Conservation (phyloP, 2,329 filamentous ascomycete genomes). For the Nannizziopsis arthrosporioides region DNA sequence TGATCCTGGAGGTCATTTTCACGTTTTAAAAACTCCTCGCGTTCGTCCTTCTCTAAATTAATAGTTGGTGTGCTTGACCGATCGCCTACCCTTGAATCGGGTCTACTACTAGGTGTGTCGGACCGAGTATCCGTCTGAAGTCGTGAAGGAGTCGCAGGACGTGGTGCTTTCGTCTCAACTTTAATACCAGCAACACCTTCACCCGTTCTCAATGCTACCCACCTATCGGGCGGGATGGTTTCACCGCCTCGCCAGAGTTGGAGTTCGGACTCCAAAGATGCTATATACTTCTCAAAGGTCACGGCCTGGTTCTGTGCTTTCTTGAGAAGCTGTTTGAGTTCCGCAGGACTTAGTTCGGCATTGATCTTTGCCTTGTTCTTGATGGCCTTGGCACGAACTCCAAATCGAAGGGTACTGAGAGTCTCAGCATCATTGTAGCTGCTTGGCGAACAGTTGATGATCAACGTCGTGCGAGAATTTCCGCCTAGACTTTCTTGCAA, state of each 20-base stretch:
- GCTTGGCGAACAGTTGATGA: slow-evolving; percentile 98
- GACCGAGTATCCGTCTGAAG: slow-evolving; percentile 38
- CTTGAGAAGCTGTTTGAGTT: slow-evolving; percentile 84
- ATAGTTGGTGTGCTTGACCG: slow-evolving; percentile 77
- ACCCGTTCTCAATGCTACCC: slow-evolving; percentile 56
- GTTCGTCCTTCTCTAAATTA: slow-evolving; percentile 86
- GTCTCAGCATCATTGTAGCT: slow-evolving; percentile 98
- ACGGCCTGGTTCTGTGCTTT: slow-evolving; percentile 84
- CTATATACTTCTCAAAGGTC: slow-evolving; percentile 78
- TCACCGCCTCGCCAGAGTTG: slow-evolving; percentile 81
- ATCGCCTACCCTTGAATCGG: slow-evolving; percentile 60
- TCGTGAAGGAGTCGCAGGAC: slow-evolving; percentile 33
- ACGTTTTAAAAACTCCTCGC: slow-evolving; percentile 84
- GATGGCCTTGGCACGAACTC: slow-evolving; percentile 93
- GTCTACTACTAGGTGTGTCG: slow-evolving; percentile 47
- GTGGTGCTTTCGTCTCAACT: slow-evolving; percentile 34
- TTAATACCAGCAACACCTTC: slow-evolving; percentile 42
- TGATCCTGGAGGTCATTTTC: slow-evolving; percentile 98
- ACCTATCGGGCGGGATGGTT: slow-evolving; percentile 74
- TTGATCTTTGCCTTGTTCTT: slow-evolving; percentile 99
- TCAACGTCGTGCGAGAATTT: slow-evolving; percentile 95
- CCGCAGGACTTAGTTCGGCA: slow-evolving; percentile 86
- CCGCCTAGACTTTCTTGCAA: slow-evolving; percentile 93
- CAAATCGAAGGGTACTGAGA: slow-evolving; percentile 80
- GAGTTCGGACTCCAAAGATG: slow-evolving; percentile 71